These are phyloP conservation scores for Geosmithia morbida DNA, from an alignment of 2,329 filamentous ascomycete species.

Conservation along the genomic window DNA sequence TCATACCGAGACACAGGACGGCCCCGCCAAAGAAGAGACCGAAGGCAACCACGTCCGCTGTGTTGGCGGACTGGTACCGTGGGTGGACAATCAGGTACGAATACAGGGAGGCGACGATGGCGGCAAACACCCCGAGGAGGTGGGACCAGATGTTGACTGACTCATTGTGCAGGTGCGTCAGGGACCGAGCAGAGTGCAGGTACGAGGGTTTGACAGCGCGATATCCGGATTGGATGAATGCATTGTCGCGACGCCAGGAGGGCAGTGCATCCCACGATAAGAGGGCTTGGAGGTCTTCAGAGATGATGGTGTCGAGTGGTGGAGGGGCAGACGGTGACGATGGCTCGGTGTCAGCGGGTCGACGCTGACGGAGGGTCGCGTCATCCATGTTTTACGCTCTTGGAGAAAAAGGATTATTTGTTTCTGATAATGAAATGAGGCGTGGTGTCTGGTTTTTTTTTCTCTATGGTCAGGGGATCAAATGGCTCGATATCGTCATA, in stretches of 20 bases:
- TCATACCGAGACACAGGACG: slow-evolving; percentile 61
- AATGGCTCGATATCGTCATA: too few species aligned
- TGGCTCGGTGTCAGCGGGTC: not conserved
- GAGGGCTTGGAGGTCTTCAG: slow-evolving; percentile 10
- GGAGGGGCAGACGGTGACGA: not conserved
- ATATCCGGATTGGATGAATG: slow-evolving; percentile 39
- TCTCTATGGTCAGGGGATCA: too few species aligned
- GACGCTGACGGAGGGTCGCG: not conserved
- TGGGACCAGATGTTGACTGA: slow-evolving; percentile 51
- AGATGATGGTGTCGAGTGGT: not conserved
- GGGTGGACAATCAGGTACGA: slow-evolving; percentile 45
- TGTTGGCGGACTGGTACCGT: slow-evolving; percentile 48
- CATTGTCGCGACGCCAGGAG: slow-evolving; percentile 44
- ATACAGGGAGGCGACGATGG: slow-evolving; percentile 32
- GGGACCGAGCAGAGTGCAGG: slow-evolving; percentile 25
- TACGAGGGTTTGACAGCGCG: slow-evolving; percentile 35
- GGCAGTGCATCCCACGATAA: slow-evolving; percentile 45
- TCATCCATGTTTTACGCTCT: not conserved
- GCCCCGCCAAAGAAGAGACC: slow-evolving; percentile 68
- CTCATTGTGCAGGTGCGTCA: slow-evolving; percentile 45
- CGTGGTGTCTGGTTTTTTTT: too few species aligned
- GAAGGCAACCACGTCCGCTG: slow-evolving; percentile 57
- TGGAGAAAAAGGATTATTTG: too few species aligned
- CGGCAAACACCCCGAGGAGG: slow-evolving; percentile 48
- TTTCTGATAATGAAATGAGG: too few species aligned